Percentiles rank a stretch among this genome's conserved stretches.
Evolutionary conservation across 2,329 filamentous ascomycete genomes (phyloP).

Genomic region (Cladorrhinum sp.): DNA sequence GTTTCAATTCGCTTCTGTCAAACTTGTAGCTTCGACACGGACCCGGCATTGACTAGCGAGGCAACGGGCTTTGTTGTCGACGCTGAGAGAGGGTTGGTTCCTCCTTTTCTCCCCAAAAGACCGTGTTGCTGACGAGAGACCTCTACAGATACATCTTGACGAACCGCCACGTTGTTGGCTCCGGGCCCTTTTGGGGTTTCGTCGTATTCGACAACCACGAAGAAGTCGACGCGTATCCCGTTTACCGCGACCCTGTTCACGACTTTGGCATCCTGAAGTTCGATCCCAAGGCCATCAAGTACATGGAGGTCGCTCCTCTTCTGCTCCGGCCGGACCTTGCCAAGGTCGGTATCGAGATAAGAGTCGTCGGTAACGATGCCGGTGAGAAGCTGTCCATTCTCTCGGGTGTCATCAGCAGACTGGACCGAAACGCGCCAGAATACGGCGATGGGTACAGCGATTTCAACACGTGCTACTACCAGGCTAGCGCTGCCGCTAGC

Average conservation of each 20-base stretch:
- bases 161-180: constrained; percentile 88
- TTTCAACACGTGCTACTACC: constrained; percentile 95
- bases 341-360: constrained; percentile 86
- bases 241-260: constrained; percentile 97
- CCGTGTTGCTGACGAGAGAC: background rate
- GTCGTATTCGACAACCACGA: constrained; percentile 99
- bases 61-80: constrained; percentile 98
- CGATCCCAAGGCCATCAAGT: constrained; percentile 92
- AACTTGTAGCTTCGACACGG: constrained; percentile 97
- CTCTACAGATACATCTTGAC: constrained; percentile 70
- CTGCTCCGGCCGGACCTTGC: constrained; percentile 81
- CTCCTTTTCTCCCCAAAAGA: background rate
- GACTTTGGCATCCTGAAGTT: constrained; percentile 97
- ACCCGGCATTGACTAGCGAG: constrained; percentile 87
- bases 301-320: constrained; percentile 85
- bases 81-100: constrained; percentile 72
- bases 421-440: constrained; percentile 95
- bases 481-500: constrained; percentile 93
- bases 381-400: constrained; percentile 98
- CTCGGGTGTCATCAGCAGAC: constrained; percentile 91
- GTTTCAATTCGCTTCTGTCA: constrained; percentile 99
- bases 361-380: constrained; percentile 97
- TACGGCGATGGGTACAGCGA: constrained; percentile 98
- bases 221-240: constrained; percentile 89
- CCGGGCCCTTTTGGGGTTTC: constrained; percentile 96